These are phyloP conservation scores for Colletotrichum cuscutae DNA, from an alignment of 2,329 filamentous ascomycete genomes.

Conservation along the genomic window DNA sequence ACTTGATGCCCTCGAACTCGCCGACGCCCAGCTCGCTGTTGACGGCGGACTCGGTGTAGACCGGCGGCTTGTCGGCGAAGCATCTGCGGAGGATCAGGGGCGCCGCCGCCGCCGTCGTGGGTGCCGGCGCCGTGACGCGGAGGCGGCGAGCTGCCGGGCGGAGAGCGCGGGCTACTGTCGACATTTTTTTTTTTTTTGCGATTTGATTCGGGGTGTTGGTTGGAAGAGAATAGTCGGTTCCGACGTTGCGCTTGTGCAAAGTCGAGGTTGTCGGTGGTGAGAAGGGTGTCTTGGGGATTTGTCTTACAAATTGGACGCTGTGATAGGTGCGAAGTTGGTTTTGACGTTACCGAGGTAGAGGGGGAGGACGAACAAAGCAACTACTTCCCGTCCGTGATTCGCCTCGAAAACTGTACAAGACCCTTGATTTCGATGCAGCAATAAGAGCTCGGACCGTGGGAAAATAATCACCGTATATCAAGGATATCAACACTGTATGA, in stretches of 20 bases:
- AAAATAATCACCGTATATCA: not conserved
- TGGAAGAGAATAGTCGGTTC: not conserved
- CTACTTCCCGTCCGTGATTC: not conserved
- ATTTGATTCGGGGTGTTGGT: not conserved
- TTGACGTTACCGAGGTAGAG: conserved; percentile 5
- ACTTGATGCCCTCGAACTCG: conserved; percentile 86
- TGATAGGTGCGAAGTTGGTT: not conserved
- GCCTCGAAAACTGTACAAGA: not conserved
- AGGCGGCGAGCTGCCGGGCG: conserved; percentile 35
- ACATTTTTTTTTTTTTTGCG: conserved; percentile 8
- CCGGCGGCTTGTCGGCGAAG: conserved; percentile 40
- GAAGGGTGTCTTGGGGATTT: not conserved
- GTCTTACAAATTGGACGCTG: not conserved
- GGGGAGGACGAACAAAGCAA: not conserved
- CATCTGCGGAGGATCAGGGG: conserved; percentile 30
- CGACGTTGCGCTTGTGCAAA: no score
- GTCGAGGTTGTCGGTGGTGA: not conserved
- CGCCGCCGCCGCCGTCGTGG: not conserved
- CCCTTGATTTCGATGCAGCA: not conserved
- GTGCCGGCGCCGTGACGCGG: conserved; percentile 34
- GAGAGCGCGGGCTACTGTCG: conserved; percentile 33
- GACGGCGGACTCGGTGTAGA: conserved; percentile 30
- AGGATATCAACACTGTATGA: not conserved
- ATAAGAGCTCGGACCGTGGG: not conserved
- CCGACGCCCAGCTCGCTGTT: conserved; percentile 77